These are phyloP conservation scores for Protomyces gravidus DNA, from an alignment of 1,139 yeast species.

Conservation along the genomic window DNA sequence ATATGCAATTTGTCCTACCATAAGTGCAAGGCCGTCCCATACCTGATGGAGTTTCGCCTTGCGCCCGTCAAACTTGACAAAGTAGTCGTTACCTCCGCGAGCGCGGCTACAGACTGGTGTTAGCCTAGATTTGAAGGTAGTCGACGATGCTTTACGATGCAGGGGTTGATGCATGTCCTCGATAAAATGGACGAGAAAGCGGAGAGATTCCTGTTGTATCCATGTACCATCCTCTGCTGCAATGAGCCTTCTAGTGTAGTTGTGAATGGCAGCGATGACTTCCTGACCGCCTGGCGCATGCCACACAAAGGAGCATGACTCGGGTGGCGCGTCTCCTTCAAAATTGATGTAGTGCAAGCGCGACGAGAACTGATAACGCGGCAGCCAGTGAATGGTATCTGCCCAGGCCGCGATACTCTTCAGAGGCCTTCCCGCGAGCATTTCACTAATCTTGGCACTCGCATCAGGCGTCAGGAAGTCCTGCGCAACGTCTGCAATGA, in stretches of 20 bases:
- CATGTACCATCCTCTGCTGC: conserved; percentile 20
- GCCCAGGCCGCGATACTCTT: conserved; percentile 25
- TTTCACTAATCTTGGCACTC: conserved; percentile 33
- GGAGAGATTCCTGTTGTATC: conserved; percentile 16
- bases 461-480: conserved; percentile 12
- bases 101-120: conserved; percentile 16
- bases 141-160: conserved; percentile 5
- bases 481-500: conserved; percentile 14
- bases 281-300: conserved; percentile 24
- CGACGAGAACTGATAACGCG: conserved; percentile 6
- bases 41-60: conserved; percentile 16
- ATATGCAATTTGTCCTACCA: neutral
- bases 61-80: conserved; percentile 16
- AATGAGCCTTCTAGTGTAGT: conserved; percentile 7
- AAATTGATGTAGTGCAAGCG: conserved; percentile 12
- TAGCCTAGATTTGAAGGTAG: neutral
- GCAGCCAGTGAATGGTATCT: conserved; percentile 20
- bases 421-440: conserved; percentile 36
- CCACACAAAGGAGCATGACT: conserved; percentile 14
- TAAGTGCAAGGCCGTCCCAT: conserved; percentile 23
- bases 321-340: conserved; percentile 14
- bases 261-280: conserved; percentile 22
- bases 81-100: conserved; percentile 25
- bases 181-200: conserved; percentile 19
- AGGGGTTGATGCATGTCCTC: conserved; percentile 25